Percentiles rank a stretch among this genome's conserved stretches.
Conservation (phyloP, 371 early-diverging fungal genomes). For the Blyttiomyces sp. region DNA sequence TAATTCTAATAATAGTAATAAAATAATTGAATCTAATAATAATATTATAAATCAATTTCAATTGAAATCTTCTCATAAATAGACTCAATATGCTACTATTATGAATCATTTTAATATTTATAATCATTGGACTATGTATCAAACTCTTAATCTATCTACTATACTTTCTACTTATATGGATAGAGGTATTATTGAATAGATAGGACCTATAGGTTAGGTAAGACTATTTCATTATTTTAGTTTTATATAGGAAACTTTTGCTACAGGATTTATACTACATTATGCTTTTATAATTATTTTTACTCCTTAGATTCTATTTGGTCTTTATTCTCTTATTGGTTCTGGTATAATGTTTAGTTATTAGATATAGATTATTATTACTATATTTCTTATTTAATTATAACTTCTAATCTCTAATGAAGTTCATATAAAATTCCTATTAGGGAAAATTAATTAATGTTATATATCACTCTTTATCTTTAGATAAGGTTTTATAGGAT, state of each 20-base stretch:
- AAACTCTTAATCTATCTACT: slow-evolving; percentile 18
- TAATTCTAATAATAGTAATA: slow-evolving; percentile 7
- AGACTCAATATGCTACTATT: slow-evolving; percentile 15
- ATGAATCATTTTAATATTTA: slow-evolving; percentile 39
- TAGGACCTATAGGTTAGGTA: slow-evolving; percentile 26
- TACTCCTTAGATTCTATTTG: neutral
- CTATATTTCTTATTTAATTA: no score
- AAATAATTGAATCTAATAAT: slow-evolving; percentile 3
- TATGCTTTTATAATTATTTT: slow-evolving; percentile 28
- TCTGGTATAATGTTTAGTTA: no score
- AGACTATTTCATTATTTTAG: slow-evolving; percentile 19
- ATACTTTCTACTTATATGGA: slow-evolving; percentile 21
- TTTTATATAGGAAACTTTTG: slow-evolving; percentile 24
- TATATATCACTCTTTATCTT: no score
- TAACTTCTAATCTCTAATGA: no score
- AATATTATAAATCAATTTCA: slow-evolving; percentile 9
- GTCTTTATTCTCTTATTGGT: no score
- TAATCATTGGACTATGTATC: slow-evolving; percentile 25
- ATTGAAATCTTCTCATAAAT: slow-evolving; percentile 7
- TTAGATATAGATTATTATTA: no score
- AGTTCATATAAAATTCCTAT: no score
- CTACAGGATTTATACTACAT: slow-evolving; percentile 26
- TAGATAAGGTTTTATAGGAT: no score
- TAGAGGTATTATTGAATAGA: slow-evolving; percentile 28
- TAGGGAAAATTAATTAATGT: no score